Conservation (phyloP, 2,329 filamentous ascomycete species). For the Ophiostoma ips region DNA sequence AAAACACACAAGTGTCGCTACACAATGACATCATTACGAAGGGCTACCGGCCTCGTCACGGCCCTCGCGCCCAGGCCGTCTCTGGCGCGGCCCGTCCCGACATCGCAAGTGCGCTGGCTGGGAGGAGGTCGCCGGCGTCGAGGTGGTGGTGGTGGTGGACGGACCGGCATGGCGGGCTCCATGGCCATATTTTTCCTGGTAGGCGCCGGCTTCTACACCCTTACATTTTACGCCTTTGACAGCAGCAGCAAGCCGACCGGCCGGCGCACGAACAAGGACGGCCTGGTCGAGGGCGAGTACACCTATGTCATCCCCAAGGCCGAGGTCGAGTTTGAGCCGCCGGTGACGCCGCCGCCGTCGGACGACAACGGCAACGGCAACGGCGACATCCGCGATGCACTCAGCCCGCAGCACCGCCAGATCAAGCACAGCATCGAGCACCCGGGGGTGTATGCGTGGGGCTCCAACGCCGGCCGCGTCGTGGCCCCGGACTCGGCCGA, state of each 20-base stretch:
- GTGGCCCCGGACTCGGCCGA: conserved; percentile 74
- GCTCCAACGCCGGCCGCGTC: conserved; percentile 73
- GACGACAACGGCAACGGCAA: conserved; percentile 37
- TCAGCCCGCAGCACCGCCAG: conserved; percentile 83
- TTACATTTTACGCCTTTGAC: too few relatives aligned
- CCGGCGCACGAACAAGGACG: conserved; percentile 1
- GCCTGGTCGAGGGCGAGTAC: background rate
- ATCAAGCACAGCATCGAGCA: conserved; percentile 69
- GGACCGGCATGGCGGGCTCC: background rate
- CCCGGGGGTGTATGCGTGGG: conserved; percentile 89
- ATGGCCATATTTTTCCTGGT: conserved; percentile 11
- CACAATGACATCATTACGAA: conserved; percentile 9
- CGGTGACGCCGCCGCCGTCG: conserved; percentile 31
- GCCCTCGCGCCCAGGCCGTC: background rate
- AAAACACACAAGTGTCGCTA: too few relatives aligned
- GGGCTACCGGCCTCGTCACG: background rate
- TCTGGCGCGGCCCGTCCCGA: background rate
- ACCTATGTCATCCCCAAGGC: conserved; percentile 21
- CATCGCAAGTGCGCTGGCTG: conserved; percentile 3
- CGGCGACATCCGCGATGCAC: conserved; percentile 60
- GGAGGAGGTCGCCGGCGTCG: background rate
- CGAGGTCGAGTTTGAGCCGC: conserved; percentile 53
- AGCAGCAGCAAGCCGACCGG: background rate
- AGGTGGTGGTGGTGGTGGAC: conserved; percentile 2
- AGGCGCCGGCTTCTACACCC: conserved; percentile 14